Evolutionary conservation across 495 filamentous ascomycete genomes (phyloP).

Genomic region (Lasiosphaeris hirsuta): DNA sequence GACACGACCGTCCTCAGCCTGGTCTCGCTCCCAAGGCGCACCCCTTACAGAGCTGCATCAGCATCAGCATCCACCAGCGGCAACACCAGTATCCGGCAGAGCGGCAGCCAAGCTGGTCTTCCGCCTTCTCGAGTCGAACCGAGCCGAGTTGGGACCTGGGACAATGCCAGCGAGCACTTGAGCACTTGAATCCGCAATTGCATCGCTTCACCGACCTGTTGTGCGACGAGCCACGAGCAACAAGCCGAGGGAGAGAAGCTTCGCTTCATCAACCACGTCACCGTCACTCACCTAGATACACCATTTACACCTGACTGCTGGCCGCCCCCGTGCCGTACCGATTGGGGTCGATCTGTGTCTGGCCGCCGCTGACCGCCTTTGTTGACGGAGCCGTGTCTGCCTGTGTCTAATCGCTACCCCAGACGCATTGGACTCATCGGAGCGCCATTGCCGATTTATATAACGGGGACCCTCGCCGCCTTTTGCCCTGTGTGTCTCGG

Average conservation of each 20-base stretch:
- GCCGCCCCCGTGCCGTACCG: not conserved
- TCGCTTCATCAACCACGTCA: conserved; percentile 1
- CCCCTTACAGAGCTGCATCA: not conserved
- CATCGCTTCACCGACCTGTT: conserved; percentile 2
- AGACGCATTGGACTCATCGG: too few species aligned
- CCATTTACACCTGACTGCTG: not conserved
- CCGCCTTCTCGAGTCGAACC: not conserved
- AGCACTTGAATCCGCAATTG: not conserved
- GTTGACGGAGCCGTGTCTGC: not conserved
- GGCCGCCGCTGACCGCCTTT: conserved; percentile 2
- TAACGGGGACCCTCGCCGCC: not conserved
- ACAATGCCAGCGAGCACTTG: not conserved
- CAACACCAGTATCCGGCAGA: not conserved
- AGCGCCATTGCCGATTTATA: not conserved
- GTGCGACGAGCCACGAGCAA: not conserved
- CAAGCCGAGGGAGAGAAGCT: not conserved
- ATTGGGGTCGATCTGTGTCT: not conserved
- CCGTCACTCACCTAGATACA: not conserved
- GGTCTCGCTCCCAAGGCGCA: not conserved
- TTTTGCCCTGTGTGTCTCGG: conserved; percentile 5
- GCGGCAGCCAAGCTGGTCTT: not conserved
- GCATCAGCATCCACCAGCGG: not conserved
- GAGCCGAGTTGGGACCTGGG: not conserved
- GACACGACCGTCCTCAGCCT: not conserved
- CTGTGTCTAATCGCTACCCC: too few species aligned